Conservation (phyloP, 805 yeast genomes). For the Nakazawaea siamensis region DNA sequence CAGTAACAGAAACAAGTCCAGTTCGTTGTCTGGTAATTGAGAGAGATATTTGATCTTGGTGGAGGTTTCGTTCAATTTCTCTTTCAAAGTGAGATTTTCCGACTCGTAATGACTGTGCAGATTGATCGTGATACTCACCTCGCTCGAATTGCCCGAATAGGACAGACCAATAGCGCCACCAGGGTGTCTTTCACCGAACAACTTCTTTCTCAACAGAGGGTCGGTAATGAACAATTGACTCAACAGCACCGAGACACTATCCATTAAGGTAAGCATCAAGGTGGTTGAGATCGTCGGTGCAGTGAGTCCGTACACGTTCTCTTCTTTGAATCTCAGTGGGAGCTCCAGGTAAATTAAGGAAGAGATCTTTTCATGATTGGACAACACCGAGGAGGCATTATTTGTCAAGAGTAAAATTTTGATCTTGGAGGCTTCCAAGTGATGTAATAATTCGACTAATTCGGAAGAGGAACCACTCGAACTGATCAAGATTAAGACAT, state of each 20-base stretch:
- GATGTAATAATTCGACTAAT: conserved; percentile 47
- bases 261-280: conserved; percentile 65
- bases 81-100: conserved; percentile 7
- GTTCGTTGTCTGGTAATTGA: not conserved
- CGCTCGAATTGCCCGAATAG: conserved; percentile 18
- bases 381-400: conserved; percentile 44
- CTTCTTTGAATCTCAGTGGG: conserved; percentile 51
- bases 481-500: conserved; percentile 56
- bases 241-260: conserved; percentile 68
- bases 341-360: conserved; percentile 55
- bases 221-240: conserved; percentile 60
- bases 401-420: conserved; percentile 55
- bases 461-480: conserved; percentile 85
- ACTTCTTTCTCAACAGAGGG: conserved; percentile 37
- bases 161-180: conserved; percentile 83
- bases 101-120: too few relatives aligned
- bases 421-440: conserved; percentile 44
- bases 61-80: conserved; percentile 2
- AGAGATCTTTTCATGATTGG: conserved; percentile 38
- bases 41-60: conserved; percentile 1
- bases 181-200: conserved; percentile 73
- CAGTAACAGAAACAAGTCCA: not conserved
- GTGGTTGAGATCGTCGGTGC: conserved; percentile 89
- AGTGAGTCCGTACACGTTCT: conserved; percentile 63
- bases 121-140: too few relatives aligned